Evolutionary conservation across 495 filamentous ascomycete species (phyloP).

Genomic region (Baudoinia panamericana): DNA sequence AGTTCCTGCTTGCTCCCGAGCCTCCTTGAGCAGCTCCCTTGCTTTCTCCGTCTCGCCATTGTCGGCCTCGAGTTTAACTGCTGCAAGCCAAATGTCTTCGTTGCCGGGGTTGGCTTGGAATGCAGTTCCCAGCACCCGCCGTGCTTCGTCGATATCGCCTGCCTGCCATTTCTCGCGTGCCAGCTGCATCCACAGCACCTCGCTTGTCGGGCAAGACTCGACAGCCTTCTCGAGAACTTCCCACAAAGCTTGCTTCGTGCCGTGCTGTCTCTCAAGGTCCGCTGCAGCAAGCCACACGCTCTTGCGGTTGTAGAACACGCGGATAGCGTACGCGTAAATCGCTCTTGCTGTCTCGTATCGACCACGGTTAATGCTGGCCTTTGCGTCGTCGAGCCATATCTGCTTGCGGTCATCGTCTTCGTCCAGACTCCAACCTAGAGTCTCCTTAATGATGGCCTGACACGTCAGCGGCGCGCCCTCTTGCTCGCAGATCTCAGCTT

Average conservation of each 20-base stretch:
- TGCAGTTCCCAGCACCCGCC: constrained; percentile 66
- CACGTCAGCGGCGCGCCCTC: constrained; percentile 82
- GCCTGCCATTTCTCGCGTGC: constrained; percentile 87
- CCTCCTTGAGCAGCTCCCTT: constrained; percentile 62
- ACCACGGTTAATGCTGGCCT: constrained; percentile 58
- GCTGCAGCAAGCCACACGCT: constrained; percentile 79
- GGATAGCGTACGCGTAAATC: constrained; percentile 81
- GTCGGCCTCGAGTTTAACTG: constrained; percentile 88
- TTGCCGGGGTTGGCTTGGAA: constrained; percentile 91
- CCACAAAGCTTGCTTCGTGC: constrained; percentile 69
- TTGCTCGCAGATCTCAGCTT: constrained; percentile 89
- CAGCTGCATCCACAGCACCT: constrained; percentile 90
- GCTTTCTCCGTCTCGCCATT: constrained; percentile 68
- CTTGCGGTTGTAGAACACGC: constrained; percentile 71
- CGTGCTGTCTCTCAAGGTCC: constrained; percentile 83
- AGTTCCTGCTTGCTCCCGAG: constrained; percentile 74
- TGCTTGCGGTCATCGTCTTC: constrained; percentile 96
- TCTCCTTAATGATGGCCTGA: constrained; percentile 77
- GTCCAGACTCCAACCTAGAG: constrained; percentile 82
- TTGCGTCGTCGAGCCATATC: constrained; percentile 87
- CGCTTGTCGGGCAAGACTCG: constrained; percentile 77
- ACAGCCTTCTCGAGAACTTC: constrained; percentile 83
- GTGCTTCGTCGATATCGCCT: constrained; percentile 71
- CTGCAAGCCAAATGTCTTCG: constrained; percentile 92
- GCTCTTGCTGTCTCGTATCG: constrained; percentile 82